These are phyloP conservation scores for Wickerhamiella australiensis DNA, from an alignment of 805 yeast genomes.

Conservation along the genomic window DNA sequence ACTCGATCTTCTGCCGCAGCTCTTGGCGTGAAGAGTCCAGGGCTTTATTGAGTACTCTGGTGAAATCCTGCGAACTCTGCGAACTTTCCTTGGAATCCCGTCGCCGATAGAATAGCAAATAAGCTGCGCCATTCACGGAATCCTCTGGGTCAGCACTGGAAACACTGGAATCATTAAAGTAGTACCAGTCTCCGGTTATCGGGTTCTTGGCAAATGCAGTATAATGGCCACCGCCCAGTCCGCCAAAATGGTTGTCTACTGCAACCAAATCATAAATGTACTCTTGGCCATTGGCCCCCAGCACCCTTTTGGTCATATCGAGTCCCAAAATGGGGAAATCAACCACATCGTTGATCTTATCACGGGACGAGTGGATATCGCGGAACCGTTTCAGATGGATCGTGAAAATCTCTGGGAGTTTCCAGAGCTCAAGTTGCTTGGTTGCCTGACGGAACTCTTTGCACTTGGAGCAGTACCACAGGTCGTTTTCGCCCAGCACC, in stretches of 20 bases:
- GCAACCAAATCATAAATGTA: slow-evolving; percentile 75
- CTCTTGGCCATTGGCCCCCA: slow-evolving; percentile 24
- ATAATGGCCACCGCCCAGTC: slow-evolving; percentile 95
- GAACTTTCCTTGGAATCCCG: slow-evolving; percentile 14
- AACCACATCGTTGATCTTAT: slow-evolving; percentile 74
- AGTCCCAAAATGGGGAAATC: slow-evolving; percentile 78
- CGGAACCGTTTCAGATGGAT: slow-evolving; percentile 87
- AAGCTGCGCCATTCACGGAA: slow-evolving; percentile 67
- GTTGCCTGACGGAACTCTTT: slow-evolving; percentile 83
- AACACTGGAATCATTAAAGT: slow-evolving; percentile 78
- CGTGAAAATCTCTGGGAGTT: slow-evolving; percentile 80
- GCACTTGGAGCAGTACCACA: slow-evolving; percentile 90
- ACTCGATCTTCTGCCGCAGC: neutral
- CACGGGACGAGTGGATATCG: slow-evolving; percentile 71
- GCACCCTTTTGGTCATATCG: slow-evolving; percentile 52
- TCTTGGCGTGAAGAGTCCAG: neutral
- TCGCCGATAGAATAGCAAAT: slow-evolving; percentile 69
- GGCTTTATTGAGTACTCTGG: neutral
- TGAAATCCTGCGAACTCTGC: neutral
- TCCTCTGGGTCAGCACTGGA: slow-evolving; percentile 45
- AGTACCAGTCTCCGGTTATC: slow-evolving; percentile 71
- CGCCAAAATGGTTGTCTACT: slow-evolving; percentile 93
- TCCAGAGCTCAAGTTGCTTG: slow-evolving; percentile 83
- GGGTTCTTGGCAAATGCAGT: slow-evolving; percentile 80
- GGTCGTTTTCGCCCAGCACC: slow-evolving; percentile 72